Percentiles rank a stretch among this genome's conserved stretches.
phyloP scores from a whole-genome alignment of 805 yeast genomes.

The Saturnispora silvae region DNA sequence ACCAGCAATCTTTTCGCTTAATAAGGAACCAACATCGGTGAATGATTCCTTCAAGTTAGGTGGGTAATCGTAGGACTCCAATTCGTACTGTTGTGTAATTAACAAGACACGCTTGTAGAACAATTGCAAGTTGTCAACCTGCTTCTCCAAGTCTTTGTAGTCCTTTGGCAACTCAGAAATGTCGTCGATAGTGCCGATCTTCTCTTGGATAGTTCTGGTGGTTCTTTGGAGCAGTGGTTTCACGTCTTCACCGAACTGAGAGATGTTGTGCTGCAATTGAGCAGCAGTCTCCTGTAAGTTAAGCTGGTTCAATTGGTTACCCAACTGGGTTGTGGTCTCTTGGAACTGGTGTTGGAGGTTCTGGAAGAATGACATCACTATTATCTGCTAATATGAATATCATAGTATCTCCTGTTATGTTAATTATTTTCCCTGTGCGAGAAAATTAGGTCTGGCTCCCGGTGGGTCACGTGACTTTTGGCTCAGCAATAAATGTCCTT shows the following conservation, averaged over 20 bases:
- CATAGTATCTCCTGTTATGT: not conserved
- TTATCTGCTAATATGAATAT: not conserved
- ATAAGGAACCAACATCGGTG: constrained; percentile 47
- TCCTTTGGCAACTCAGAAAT: constrained; percentile 68
- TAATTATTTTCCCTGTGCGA: no score
- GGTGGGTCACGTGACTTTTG: no score
- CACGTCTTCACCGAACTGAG: constrained; percentile 27
- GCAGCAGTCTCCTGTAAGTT: constrained; percentile 28
- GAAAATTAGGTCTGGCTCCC: no score
- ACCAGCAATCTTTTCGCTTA: constrained; percentile 46
- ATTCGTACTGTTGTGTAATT: constrained; percentile 54
- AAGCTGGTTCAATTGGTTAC: constrained; percentile 21
- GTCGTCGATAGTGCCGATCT: constrained; percentile 50
- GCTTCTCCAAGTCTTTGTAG: constrained; percentile 55
- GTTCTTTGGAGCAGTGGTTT: constrained; percentile 52
- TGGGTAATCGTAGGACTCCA: constrained; percentile 74
- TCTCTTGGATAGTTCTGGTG: constrained; percentile 48
- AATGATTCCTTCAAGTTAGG: constrained; percentile 64
- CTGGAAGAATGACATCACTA: constrained; percentile 16
- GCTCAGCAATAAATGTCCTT: no score
- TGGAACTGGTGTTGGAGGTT: constrained; percentile 17
- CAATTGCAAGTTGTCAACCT: constrained; percentile 52
- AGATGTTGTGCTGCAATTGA: constrained; percentile 25
- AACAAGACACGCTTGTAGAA: constrained; percentile 43
- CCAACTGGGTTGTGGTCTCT: constrained; percentile 15